Conservation (phyloP, 2,329 filamentous ascomycete genomes). For the Grosmannia serpens region DNA sequence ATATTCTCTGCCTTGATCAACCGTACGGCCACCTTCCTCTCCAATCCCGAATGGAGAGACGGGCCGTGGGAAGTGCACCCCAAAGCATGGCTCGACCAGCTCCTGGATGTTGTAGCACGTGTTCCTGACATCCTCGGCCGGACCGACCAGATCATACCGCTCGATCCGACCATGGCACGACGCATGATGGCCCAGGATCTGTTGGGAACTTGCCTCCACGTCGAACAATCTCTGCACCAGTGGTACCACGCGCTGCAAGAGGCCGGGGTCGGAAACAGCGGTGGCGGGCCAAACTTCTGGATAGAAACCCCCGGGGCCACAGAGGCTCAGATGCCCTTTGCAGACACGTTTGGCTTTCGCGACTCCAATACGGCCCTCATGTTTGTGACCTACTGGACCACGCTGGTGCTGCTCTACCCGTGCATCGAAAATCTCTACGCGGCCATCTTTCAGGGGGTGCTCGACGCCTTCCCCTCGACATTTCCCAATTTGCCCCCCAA, state of each 20-base stretch:
- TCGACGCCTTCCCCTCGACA: constrained; percentile 27
- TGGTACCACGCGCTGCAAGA: constrained; percentile 29
- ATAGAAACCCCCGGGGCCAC: constrained; percentile 17
- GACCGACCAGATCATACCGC: constrained; percentile 28
- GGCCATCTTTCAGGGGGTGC: constrained; percentile 30
- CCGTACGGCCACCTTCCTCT: constrained; percentile 38
- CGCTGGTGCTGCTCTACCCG: constrained; percentile 36
- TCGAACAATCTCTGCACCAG: constrained; percentile 35
- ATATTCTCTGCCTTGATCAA: constrained; percentile 36
- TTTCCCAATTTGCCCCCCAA: constrained; percentile 22
- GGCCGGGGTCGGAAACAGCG: constrained; percentile 3
- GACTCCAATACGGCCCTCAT: constrained; percentile 31
- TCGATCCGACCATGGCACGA: constrained; percentile 28
- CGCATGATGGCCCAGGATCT: constrained; percentile 35
- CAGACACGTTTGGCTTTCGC: constrained; percentile 32
- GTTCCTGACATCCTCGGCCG: constrained; percentile 35
- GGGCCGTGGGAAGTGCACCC: constrained; percentile 40
- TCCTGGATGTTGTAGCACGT: constrained; percentile 38
- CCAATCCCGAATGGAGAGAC: constrained; percentile 37
- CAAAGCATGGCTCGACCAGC: constrained; percentile 37
- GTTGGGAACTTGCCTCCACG: constrained; percentile 31
- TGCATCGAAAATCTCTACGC: constrained; percentile 34
- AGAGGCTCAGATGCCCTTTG: constrained; percentile 29
- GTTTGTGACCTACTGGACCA: constrained; percentile 43
- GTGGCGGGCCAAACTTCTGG: constrained; percentile 23